These are phyloP conservation scores for Annulohypoxylon truncatum DNA, from an alignment of 2,329 filamentous ascomycete species.

Conservation along the genomic window DNA sequence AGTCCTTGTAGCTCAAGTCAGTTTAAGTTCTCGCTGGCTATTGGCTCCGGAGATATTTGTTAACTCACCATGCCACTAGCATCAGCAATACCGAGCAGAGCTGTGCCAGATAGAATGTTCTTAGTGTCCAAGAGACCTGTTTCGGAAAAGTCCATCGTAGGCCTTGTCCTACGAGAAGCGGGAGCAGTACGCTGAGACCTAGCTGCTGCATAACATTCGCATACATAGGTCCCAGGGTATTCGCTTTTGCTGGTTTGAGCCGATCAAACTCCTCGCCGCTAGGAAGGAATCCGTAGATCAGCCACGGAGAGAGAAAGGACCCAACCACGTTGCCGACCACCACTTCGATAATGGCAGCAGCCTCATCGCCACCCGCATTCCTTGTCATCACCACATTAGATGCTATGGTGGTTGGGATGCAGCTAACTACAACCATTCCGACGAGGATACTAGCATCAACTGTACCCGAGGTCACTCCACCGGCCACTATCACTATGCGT, in stretches of 20 bases:
- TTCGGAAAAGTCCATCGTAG: conserved; percentile 64
- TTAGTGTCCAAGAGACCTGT: conserved; percentile 64
- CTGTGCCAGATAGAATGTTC: conserved; percentile 64
- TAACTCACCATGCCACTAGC: conserved; percentile 61
- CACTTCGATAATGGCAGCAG: conserved; percentile 74
- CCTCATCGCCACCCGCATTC: conserved; percentile 74
- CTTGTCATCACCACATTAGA: conserved; percentile 81
- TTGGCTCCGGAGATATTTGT: neutral
- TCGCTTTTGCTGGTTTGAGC: conserved; percentile 65
- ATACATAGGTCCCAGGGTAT: conserved; percentile 71
- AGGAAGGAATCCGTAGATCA: conserved; percentile 71
- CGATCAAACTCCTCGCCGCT: conserved; percentile 63
- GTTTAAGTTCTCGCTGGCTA: neutral
- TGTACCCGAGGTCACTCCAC: conserved; percentile 61
- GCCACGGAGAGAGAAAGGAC: conserved; percentile 73
- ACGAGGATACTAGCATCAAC: conserved; percentile 74
- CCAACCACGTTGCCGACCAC: conserved; percentile 77
- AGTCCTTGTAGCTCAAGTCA: conserved; percentile 62
- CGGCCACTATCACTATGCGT: conserved; percentile 60
- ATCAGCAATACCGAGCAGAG: conserved; percentile 61
- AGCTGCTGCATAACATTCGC: conserved; percentile 74
- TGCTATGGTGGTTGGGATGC: conserved; percentile 77
- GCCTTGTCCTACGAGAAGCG: conserved; percentile 70
- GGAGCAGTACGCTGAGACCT: conserved; percentile 73
- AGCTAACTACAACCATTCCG: conserved; percentile 74